These are phyloP conservation scores for Didymella sp. DNA, from an alignment of 2,329 filamentous ascomycete species.

Conservation along the genomic window DNA sequence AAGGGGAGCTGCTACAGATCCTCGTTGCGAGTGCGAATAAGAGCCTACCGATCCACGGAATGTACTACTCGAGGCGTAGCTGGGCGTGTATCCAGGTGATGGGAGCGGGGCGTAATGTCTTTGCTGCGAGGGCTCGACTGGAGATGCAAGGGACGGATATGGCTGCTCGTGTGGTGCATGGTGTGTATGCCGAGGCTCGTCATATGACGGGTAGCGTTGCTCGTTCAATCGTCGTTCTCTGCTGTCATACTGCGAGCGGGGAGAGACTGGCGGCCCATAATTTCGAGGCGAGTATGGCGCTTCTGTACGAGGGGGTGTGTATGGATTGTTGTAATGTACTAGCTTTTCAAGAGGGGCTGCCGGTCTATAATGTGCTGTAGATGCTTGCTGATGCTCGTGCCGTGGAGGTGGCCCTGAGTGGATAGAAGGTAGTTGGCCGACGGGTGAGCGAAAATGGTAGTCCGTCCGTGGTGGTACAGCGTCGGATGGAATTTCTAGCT, in stretches of 20 bases:
- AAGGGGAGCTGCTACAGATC: slow-evolving; percentile 42
- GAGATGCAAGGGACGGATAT: slow-evolving; percentile 48
- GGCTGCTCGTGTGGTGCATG: slow-evolving; percentile 42
- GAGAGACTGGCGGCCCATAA: slow-evolving; percentile 49
- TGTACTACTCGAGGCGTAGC: slow-evolving; percentile 49
- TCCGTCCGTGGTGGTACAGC: slow-evolving; percentile 49
- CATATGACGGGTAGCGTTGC: slow-evolving; percentile 42
- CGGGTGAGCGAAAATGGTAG: slow-evolving; percentile 50
- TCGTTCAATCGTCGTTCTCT: slow-evolving; percentile 40
- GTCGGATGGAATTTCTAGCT: slow-evolving; percentile 49
- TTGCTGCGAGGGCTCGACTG: slow-evolving; percentile 45
- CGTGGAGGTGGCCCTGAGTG: slow-evolving; percentile 43
- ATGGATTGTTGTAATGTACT: slow-evolving; percentile 45
- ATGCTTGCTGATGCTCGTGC: slow-evolving; percentile 38
- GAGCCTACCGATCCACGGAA: slow-evolving; percentile 50
- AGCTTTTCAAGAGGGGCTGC: slow-evolving; percentile 48
- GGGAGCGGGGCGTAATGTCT: slow-evolving; percentile 45
- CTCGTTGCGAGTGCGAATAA: slow-evolving; percentile 47
- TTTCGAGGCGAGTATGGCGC: slow-evolving; percentile 51
- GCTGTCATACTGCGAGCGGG: slow-evolving; percentile 45
- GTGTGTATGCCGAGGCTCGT: slow-evolving; percentile 41
- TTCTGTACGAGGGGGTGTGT: slow-evolving; percentile 51
- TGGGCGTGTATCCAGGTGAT: slow-evolving; percentile 51
- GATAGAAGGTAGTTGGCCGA: slow-evolving; percentile 48
- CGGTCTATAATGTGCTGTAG: slow-evolving; percentile 33